These are phyloP conservation scores for Sindora glabra DNA, from an alignment of 306 rosid genomes.

Conservation along the genomic window DNA sequence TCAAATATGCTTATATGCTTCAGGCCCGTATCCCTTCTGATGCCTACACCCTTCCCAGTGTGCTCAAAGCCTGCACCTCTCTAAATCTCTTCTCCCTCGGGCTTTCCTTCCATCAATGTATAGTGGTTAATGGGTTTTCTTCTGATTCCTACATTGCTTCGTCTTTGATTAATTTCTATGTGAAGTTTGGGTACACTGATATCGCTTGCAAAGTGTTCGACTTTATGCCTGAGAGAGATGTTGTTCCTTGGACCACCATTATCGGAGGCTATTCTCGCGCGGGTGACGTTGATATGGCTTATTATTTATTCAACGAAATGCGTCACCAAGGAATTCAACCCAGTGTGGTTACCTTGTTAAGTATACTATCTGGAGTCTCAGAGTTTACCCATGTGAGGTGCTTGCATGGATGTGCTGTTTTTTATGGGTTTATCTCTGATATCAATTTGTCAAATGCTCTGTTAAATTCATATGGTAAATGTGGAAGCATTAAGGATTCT, in stretches of 20 bases:
- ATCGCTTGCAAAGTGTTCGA: conserved; percentile 56
- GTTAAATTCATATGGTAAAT: conserved; percentile 51
- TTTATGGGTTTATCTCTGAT: conserved; percentile 52
- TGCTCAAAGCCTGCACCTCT: conserved; percentile 66
- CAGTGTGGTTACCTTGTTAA: conserved; percentile 49
- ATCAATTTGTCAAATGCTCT: conserved; percentile 43
- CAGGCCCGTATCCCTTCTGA: conserved; percentile 39
- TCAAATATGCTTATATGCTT: conserved; percentile 49
- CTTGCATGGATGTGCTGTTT: conserved; percentile 55
- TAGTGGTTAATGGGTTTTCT: conserved; percentile 39
- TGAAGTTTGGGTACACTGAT: conserved; percentile 24
- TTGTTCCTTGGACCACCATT: conserved; percentile 80
- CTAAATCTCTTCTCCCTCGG: conserved; percentile 35
- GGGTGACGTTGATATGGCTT: conserved; percentile 26
- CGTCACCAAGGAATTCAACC: conserved; percentile 44
- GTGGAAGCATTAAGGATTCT: conserved; percentile 48
- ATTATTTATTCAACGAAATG: conserved; percentile 40
- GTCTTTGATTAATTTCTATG: conserved; percentile 48
- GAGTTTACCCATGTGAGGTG: conserved; percentile 38
- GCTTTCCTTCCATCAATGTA: conserved; percentile 41
- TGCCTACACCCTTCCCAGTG: conserved; percentile 59
- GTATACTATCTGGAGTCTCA: conserved; percentile 43
- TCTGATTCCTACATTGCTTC: conserved; percentile 53
- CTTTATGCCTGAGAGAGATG: conserved; percentile 50
- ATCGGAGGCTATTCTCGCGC: conserved; percentile 55